phyloP scores from a whole-genome alignment of 1,139 yeast genomes.

The Saccharomyces uvarum region DNA sequence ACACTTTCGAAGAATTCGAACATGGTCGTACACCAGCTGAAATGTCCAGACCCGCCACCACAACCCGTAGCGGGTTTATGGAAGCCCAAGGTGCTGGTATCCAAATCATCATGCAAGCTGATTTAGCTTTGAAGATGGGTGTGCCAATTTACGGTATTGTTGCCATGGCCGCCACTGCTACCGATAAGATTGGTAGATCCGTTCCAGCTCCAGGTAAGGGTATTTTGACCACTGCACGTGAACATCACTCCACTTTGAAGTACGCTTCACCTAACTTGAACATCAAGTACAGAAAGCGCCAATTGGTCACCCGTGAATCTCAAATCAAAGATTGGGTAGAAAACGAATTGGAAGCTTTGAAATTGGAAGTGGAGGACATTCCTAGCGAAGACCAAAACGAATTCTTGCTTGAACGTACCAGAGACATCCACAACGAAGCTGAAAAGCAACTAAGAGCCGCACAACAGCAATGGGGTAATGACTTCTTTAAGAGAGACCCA shows the following conservation, averaged over 20 bases:
- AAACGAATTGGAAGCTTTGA: conserved; percentile 62
- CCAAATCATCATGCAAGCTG: conserved; percentile 92
- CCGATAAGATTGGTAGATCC: conserved; percentile 97
- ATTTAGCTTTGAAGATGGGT: conserved; percentile 93
- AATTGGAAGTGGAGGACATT: conserved; percentile 59
- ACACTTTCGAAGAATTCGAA: conserved; percentile 75
- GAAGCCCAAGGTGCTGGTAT: conserved; percentile 99
- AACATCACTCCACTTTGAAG: conserved; percentile 76
- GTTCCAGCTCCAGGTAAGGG: conserved; percentile 99
- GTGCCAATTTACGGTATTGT: conserved; percentile 95
- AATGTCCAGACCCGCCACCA: conserved; percentile 97
- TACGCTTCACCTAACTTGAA: conserved; percentile 76
- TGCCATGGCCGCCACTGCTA: conserved; percentile 92
- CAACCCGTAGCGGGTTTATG: conserved; percentile 96
- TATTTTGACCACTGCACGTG: conserved; percentile 95
- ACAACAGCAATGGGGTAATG: conserved; percentile 91
- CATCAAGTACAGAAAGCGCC: conserved; percentile 90
- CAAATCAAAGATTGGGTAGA: conserved; percentile 85
- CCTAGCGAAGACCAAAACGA: conserved; percentile 40
- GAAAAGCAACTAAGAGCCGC: conserved; percentile 81
- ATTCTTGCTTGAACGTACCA: conserved; percentile 75
- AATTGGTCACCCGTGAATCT: conserved; percentile 66
- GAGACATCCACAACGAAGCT: conserved; percentile 81
- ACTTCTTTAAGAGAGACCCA: conserved; percentile 83
- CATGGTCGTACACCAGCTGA: conserved; percentile 97